A percentile compares a stretch with the other conserved stretches of the same genome.
phyloP scores from a whole-genome alignment of 768 basidiomycete species.

The Mycena metata region DNA sequence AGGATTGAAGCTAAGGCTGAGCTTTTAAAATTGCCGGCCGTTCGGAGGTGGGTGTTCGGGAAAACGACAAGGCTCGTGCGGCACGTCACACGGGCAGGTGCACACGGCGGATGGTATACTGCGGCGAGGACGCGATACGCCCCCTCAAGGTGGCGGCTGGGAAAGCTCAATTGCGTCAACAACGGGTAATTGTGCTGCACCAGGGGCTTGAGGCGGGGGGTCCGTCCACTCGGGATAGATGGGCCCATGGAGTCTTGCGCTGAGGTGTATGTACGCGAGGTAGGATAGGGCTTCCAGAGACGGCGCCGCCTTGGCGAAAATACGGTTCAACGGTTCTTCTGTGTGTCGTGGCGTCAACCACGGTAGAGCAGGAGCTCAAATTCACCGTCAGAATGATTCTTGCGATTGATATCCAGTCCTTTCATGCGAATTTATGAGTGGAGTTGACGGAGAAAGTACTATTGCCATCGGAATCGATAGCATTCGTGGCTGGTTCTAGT shows the following conservation, averaged over 20 bases:
- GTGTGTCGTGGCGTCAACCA: too few species aligned
- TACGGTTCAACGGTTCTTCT: constrained; percentile 17
- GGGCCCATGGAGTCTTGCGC: background rate
- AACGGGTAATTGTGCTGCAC: constrained; percentile 18
- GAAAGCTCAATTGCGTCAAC: constrained; percentile 15
- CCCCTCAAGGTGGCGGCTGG: constrained; percentile 5
- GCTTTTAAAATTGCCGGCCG: background rate
- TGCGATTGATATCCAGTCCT: too few species aligned
- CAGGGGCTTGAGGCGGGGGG: constrained; percentile 15
- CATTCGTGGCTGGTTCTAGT: too few species aligned
- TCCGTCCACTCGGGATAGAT: constrained; percentile 12
- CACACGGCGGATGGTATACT: constrained; percentile 7
- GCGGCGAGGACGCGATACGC: constrained; percentile 5
- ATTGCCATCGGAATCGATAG: too few species aligned
- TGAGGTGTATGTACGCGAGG: constrained; percentile 16
- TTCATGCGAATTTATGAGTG: too few species aligned
- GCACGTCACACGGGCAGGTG: background rate
- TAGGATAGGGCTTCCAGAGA: constrained; percentile 17
- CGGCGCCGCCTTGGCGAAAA: constrained; percentile 12
- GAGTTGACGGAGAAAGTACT: too few species aligned
- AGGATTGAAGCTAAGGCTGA: constrained; percentile 6
- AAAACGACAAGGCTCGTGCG: background rate
- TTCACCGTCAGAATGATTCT: too few species aligned
- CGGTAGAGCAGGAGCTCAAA: too few species aligned
- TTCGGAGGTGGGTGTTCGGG: constrained; percentile 11